These are phyloP conservation scores for Yarrowia yakushimensis DNA, from an alignment of 805 yeast species.

Conservation along the genomic window DNA sequence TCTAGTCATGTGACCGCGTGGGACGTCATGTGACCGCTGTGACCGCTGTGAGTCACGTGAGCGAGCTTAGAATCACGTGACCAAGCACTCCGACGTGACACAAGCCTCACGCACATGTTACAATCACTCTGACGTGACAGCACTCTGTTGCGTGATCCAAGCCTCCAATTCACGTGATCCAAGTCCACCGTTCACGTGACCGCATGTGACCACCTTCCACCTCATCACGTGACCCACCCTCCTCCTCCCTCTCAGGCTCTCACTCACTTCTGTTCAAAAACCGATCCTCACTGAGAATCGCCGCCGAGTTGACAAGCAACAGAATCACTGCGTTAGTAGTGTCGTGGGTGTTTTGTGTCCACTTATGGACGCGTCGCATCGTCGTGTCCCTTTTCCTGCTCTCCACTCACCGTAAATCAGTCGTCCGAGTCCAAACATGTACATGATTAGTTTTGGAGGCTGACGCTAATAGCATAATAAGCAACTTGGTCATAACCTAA, in stretches of 20 bases:
- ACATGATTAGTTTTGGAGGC: not conserved
- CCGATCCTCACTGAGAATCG: slow-evolving; percentile 75
- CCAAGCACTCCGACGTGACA: no score
- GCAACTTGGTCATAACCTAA: not conserved
- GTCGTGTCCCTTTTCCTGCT: not conserved
- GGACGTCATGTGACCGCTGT: no score
- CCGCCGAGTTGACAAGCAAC: slow-evolving; percentile 66
- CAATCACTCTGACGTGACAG: no score
- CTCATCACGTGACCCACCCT: not conserved
- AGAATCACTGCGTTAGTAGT: slow-evolving; percentile 34
- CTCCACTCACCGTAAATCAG: slow-evolving; percentile 9
- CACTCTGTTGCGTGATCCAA: no score
- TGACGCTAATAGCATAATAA: not conserved
- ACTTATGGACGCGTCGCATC: not conserved
- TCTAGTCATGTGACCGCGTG: no score
- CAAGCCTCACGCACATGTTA: no score
- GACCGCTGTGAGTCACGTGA: no score
- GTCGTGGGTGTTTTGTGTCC: not conserved
- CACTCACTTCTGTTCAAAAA: slow-evolving; percentile 60
- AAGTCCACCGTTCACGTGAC: not conserved
- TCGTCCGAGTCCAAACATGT: slow-evolving; percentile 23
- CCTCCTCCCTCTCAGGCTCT: not conserved
- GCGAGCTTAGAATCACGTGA: no score
- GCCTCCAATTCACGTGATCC: not conserved
- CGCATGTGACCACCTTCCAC: not conserved